Conservation (phyloP, 257 asterid genomes). For the Jacaranda copaia region DNA sequence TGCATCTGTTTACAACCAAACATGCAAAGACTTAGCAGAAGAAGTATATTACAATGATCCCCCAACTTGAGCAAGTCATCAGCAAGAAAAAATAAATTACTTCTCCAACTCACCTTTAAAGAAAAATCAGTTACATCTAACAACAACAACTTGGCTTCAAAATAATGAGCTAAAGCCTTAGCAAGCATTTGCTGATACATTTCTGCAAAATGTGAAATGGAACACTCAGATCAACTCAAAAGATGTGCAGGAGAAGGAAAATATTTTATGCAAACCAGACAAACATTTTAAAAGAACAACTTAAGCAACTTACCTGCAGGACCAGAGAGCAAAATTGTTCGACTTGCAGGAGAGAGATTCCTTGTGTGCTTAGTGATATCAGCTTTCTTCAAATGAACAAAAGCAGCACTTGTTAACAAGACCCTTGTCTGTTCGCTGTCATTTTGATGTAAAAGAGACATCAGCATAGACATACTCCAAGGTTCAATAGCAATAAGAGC, state of each 20-base stretch:
- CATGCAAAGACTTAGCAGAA: slow-evolving; percentile 34
- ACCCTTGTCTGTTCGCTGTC: slow-evolving; percentile 75
- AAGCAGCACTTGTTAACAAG: slow-evolving; percentile 78
- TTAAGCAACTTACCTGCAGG: slow-evolving; percentile 66
- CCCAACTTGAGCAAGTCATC: not conserved
- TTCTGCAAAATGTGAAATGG: slow-evolving; percentile 49
- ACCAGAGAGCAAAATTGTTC: slow-evolving; percentile 84
- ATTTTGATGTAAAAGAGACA: slow-evolving; percentile 28
- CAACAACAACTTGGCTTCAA: slow-evolving; percentile 70
- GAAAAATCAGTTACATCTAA: slow-evolving; percentile 76
- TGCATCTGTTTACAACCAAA: slow-evolving; percentile 61
- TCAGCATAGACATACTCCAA: slow-evolving; percentile 21
- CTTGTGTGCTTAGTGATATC: slow-evolving; percentile 67
- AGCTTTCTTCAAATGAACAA: slow-evolving; percentile 66
- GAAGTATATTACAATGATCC: slow-evolving; percentile 8
- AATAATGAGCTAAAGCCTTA: slow-evolving; percentile 82
- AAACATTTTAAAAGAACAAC: slow-evolving; percentile 18
- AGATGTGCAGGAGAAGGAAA: not conserved
- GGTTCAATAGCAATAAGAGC: not conserved
- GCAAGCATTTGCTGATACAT: slow-evolving; percentile 83
- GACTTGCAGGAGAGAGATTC: slow-evolving; percentile 89
- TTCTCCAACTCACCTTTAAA: slow-evolving; percentile 57
- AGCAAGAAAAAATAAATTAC: not conserved
- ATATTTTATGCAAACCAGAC: not conserved
- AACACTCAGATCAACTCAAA: slow-evolving; percentile 10